These are phyloP conservation scores for Ormosia emarginata DNA, from an alignment of 306 rosid species.

Conservation along the genomic window DNA sequence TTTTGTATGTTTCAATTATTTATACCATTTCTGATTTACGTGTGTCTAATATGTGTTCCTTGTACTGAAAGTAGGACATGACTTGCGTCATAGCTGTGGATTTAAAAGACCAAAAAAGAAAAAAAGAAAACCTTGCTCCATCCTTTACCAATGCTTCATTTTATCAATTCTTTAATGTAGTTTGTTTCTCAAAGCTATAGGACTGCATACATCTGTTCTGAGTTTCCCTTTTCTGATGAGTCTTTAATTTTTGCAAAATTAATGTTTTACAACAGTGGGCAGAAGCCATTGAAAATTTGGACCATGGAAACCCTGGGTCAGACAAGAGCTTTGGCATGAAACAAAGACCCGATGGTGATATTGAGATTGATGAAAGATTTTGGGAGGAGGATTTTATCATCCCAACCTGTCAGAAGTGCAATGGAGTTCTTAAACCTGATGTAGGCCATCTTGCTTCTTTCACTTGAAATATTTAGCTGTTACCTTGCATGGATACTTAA, in stretches of 20 bases:
- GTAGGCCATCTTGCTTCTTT: slow-evolving; percentile 44
- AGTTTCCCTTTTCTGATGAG: slow-evolving; percentile 7
- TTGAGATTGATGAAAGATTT: slow-evolving; percentile 86
- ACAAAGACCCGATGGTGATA: slow-evolving; percentile 97
- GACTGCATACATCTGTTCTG: background rate
- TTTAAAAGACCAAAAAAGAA: background rate
- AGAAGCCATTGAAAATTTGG: slow-evolving; percentile 79
- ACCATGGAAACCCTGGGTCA: slow-evolving; percentile 66
- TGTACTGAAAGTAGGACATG: background rate
- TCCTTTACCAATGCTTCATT: background rate
- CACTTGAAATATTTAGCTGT: background rate
- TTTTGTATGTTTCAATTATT: background rate
- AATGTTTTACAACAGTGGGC: slow-evolving; percentile 68
- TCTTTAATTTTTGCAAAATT: background rate
- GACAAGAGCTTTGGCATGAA: slow-evolving; percentile 92
- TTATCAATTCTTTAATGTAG: background rate
- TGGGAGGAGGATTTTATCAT: slow-evolving; percentile 90
- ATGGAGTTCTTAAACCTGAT: slow-evolving; percentile 89
- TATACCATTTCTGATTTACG: background rate
- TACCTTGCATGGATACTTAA: background rate
- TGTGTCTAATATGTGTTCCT: background rate
- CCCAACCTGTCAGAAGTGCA: slow-evolving; percentile 81
- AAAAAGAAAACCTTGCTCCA: background rate
- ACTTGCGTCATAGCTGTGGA: background rate
- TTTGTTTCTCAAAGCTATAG: slow-evolving; percentile 1